Base-by-base conservation (phyloP, 495 filamentous ascomycete genomes). In the Cetradonia linearis region DNA sequence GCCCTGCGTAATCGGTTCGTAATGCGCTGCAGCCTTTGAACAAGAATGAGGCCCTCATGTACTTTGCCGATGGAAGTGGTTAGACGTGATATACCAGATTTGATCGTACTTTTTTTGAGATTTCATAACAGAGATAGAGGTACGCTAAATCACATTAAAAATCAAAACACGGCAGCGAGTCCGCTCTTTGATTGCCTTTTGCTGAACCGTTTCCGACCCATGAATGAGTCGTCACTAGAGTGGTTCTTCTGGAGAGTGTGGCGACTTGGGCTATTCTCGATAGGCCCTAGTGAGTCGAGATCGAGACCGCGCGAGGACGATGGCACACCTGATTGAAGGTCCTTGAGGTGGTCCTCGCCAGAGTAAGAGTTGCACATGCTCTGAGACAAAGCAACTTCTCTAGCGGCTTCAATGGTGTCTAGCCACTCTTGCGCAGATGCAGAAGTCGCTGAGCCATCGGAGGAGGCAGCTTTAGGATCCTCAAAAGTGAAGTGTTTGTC, bases 401-500 rank as follows among this genome's bases (percentile, higher is more conserved):
- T 84, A 31, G 91, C 88, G 40, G 85, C 80, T 65, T 92, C 89
- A 42, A 96, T 75, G 40, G 79, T 81, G 63, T 94, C 91, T 42
- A 95, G 76, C 91, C 91, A 96, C 68, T 96, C 91, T 63, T 91
- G 83, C 0, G 82, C 81, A 38, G 82, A 83, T 27, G 75, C 61
- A 6, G 76, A 73, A 16, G 76, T 73, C 28, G 76, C 61, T 30
- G 72, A 74, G 30, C 71, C 65, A 61, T 75, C 77, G 66, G 71
- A 73, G 13, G 77, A 74, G n/a, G 74, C 72, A 14, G 83, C 81
- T 70, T 91, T 93, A 8, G 83, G 77, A 67, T 94, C 91, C 74
- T 99, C 94, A 69, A 99, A 99, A 23, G 86, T 88, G 68, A 86
- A 91, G 62, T 93, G 91, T 71, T 90, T 87, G 48, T 95, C 91